Percentiles rank a stretch among this genome's conserved stretches.
phyloP scores from a whole-genome alignment of 495 filamentous ascomycete genomes.

The Clavariopsis aquatica region DNA sequence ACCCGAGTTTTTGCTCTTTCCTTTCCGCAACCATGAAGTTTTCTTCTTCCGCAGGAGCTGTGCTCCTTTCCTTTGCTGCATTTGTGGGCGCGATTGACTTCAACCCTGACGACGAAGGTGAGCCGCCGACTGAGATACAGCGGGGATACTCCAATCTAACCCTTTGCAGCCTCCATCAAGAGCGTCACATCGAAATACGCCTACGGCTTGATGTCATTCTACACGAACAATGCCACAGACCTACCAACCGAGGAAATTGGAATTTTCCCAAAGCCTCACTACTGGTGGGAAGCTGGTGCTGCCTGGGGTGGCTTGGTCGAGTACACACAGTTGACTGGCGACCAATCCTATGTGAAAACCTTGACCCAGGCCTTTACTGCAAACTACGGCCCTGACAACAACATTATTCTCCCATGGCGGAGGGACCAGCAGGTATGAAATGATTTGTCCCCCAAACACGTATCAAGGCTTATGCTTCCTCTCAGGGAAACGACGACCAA shows the following conservation, averaged over 20 bases:
- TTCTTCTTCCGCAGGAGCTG: conserved; percentile 27
- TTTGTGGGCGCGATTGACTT: conserved; percentile 43
- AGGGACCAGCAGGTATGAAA: conserved; percentile 33
- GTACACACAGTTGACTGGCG: conserved; percentile 40
- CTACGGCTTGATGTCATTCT: conserved; percentile 51
- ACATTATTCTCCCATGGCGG: conserved; percentile 42
- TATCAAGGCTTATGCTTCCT: not conserved
- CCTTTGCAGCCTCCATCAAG: conserved; percentile 50
- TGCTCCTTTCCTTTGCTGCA: conserved; percentile 26
- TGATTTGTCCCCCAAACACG: too few species aligned
- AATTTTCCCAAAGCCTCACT: conserved; percentile 45
- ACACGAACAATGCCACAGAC: conserved; percentile 32
- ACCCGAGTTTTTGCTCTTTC: conserved; percentile 6
- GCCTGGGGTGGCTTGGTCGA: conserved; percentile 40
- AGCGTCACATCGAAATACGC: conserved; percentile 54
- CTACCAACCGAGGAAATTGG: conserved; percentile 25
- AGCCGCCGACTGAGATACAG: conserved; percentile 8
- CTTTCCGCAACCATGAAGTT: conserved; percentile 24
- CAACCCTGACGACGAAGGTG: conserved; percentile 49
- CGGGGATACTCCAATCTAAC: not conserved
- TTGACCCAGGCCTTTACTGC: conserved; percentile 43
- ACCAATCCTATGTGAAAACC: conserved; percentile 41
- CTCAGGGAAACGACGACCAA: conserved; percentile 69
- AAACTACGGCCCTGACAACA: conserved; percentile 44
- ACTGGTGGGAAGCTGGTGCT: conserved; percentile 48